Conservation (phyloP, 441 rosid species). For the Cnidoscolus chayamansa region DNA sequence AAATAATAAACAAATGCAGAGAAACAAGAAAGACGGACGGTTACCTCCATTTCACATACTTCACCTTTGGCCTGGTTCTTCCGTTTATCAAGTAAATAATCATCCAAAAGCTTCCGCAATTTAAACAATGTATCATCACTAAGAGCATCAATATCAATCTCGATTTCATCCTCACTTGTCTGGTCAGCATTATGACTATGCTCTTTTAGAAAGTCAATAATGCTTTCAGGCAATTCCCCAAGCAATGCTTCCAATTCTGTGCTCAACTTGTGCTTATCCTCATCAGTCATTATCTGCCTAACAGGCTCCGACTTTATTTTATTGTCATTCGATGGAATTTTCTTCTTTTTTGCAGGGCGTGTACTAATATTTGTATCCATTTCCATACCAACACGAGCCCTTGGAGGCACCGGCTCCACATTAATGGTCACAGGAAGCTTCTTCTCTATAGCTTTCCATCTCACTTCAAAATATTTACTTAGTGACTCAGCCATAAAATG, state of each 20-base stretch:
- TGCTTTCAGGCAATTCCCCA: conserved; percentile 68
- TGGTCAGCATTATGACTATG: conserved; percentile 50
- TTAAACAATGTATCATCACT: conserved; percentile 60
- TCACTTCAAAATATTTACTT: conserved; percentile 59
- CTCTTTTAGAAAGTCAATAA: conserved; percentile 65
- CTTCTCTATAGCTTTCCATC: conserved; percentile 80
- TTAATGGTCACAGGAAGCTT: conserved; percentile 44
- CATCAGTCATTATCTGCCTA: conserved; percentile 51
- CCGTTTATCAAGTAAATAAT: conserved; percentile 52
- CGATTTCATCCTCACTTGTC: conserved; percentile 70
- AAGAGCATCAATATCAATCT: conserved; percentile 78
- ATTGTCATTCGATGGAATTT: conserved; percentile 33
- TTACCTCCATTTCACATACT: conserved; percentile 79
- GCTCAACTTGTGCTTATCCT: conserved; percentile 63
- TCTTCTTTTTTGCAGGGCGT: conserved; percentile 42
- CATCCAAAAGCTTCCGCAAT: conserved; percentile 68
- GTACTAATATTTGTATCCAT: conserved; percentile 28
- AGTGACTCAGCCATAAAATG: conserved; percentile 69
- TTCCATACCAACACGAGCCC: conserved; percentile 32
- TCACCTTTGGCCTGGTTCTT: conserved; percentile 47
- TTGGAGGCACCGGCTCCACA: conserved; percentile 31
- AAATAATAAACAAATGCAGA: neutral
- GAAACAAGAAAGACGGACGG: conserved; percentile 16
- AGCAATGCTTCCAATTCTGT: conserved; percentile 57
- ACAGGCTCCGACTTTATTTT: conserved; percentile 38